A percentile compares a stretch with the other conserved stretches of the same genome.
These are phyloP conservation scores for Trifolium fragiferum DNA, from an alignment of 306 rosid species.

Conservation along the genomic window DNA sequence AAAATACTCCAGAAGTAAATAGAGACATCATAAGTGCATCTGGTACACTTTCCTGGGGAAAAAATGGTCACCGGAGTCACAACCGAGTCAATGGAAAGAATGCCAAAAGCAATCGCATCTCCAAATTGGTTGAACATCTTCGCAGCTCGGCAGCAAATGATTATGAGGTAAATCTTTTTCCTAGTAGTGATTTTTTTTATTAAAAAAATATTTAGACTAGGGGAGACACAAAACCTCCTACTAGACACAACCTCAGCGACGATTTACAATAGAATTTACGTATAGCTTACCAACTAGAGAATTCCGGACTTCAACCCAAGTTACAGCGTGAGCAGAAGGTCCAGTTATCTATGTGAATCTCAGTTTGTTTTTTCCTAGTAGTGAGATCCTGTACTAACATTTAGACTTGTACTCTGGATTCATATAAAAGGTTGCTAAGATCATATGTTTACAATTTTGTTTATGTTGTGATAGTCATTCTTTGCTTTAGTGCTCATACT, in stretches of 20 bases:
- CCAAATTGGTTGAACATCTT: slow-evolving; percentile 64
- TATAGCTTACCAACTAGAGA: background rate
- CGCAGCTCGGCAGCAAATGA: slow-evolving; percentile 47
- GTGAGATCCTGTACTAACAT: slow-evolving; percentile 7
- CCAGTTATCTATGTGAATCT: background rate
- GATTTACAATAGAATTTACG: background rate
- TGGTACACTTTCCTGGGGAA: slow-evolving; percentile 73
- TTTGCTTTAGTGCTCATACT: slow-evolving; percentile 24
- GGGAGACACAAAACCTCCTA: background rate
- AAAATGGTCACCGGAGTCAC: slow-evolving; percentile 70
- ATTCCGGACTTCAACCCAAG: background rate
- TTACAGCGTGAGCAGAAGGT: background rate
- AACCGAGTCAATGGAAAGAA: slow-evolving; percentile 62
- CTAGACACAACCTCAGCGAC: background rate
- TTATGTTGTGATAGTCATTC: slow-evolving; percentile 8
- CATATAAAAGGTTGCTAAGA: slow-evolving; percentile 12
- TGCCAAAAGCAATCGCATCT: slow-evolving; percentile 56
- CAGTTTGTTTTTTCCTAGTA: background rate
- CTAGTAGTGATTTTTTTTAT: slow-evolving; percentile 1
- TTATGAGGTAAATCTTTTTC: slow-evolving; percentile 56
- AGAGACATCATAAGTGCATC: slow-evolving; percentile 59
- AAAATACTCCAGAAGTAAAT: slow-evolving; percentile 56
- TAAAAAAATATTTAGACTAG: background rate
- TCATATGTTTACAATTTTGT: background rate
- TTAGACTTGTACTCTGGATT: slow-evolving; percentile 10